Conservation (phyloP, 352 stramenopile genomes). For the Halophytophthora batemanensis region DNA sequence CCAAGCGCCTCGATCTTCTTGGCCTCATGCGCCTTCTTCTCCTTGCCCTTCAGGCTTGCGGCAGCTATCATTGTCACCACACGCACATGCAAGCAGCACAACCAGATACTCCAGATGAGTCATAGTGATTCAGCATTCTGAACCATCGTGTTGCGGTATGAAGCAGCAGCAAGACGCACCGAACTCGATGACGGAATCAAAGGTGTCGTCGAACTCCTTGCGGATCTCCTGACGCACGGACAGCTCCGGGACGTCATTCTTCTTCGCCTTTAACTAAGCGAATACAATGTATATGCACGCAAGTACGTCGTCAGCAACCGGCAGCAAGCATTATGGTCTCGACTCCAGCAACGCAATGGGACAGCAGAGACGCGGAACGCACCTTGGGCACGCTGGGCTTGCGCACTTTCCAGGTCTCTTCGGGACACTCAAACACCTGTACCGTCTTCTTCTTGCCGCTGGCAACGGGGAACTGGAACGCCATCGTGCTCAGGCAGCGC, state of each 20-base stretch:
- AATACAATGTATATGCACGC: neutral
- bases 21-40: constrained; percentile 73
- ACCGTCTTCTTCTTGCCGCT: constrained; percentile 76
- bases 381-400: constrained; percentile 30
- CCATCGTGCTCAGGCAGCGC: constrained; percentile 15
- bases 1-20: constrained; percentile 71
- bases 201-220: constrained; percentile 74
- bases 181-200: constrained; percentile 73
- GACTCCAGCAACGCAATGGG: neutral
- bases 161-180: constrained; percentile 27
- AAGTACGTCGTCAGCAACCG: constrained; percentile 2
- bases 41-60: constrained; percentile 66
- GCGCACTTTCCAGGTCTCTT: constrained; percentile 67
- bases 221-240: constrained; percentile 64
- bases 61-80: constrained; percentile 24
- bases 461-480: constrained; percentile 72
- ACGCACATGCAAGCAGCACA: neutral
- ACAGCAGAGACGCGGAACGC: constrained; percentile 1
- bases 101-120: neutral
- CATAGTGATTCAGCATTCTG: constrained; percentile 4
- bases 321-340: neutral
- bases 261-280: constrained; percentile 13
- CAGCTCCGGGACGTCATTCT: constrained; percentile 37
- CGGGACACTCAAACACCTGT: constrained; percentile 73
- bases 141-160: no score